Evolutionary conservation across 768 basidiomycete species (phyloP).

Genomic region (Mycena epipterygia): DNA sequence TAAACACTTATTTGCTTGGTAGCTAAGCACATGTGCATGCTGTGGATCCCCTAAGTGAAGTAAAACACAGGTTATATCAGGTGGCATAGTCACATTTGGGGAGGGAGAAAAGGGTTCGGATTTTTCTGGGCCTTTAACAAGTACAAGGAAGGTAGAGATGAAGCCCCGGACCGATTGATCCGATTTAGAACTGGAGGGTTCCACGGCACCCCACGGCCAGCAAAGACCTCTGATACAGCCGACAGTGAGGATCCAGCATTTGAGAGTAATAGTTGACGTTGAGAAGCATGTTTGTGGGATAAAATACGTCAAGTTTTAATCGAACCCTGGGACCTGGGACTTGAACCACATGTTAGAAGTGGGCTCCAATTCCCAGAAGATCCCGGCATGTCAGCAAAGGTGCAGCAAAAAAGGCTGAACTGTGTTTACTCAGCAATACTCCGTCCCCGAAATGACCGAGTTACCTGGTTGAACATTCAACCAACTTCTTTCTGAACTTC

Average conservation of each 20-base stretch:
- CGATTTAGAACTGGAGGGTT: constrained; percentile 19
- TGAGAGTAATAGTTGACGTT: too few relatives aligned
- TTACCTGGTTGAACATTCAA: constrained; percentile 16
- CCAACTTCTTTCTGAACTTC: constrained; percentile 19
- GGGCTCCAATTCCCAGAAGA: constrained; percentile 16
- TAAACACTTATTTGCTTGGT: too few relatives aligned
- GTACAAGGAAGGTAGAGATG: too few relatives aligned
- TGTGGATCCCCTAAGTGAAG: too few relatives aligned
- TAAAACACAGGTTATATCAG: too few relatives aligned
- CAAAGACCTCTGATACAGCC: constrained; percentile 15
- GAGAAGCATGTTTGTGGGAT: constrained; percentile 12
- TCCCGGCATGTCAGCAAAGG: constrained; percentile 14
- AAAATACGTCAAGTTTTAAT: constrained; percentile 17
- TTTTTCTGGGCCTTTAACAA: too few relatives aligned
- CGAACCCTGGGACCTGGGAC: constrained; percentile 16
- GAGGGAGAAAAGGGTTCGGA: too few relatives aligned
- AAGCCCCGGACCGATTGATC: too few relatives aligned
- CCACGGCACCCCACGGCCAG: constrained; percentile 18
- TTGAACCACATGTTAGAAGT: constrained; percentile 12
- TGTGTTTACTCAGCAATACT: constrained; percentile 13
- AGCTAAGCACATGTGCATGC: too few relatives aligned
- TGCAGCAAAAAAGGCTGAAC: constrained; percentile 8
- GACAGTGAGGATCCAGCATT: too few relatives aligned
- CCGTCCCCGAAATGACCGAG: constrained; percentile 22
- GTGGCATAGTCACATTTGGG: too few relatives aligned